Evolutionary conservation across 2,329 filamentous ascomycete species (phyloP).

Genomic region (Xylaria polymorpha): DNA sequence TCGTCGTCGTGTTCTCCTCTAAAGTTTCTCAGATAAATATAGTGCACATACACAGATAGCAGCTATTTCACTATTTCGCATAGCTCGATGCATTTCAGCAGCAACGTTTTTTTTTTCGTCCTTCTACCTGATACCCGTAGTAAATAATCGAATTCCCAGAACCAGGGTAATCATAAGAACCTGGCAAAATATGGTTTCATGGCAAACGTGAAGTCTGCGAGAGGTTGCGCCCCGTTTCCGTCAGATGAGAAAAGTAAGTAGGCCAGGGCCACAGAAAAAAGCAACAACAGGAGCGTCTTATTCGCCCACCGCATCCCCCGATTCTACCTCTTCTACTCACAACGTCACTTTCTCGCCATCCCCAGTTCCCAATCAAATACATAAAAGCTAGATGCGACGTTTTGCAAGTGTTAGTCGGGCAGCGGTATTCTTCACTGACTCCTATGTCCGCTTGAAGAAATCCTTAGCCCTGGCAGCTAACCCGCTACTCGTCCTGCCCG

Average conservation of each 20-base stretch:
- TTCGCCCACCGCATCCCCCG: neutral
- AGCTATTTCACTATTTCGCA: neutral
- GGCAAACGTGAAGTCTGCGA: constrained; percentile 14
- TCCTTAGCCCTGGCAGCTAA: constrained; percentile 60
- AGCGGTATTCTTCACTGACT: constrained; percentile 31
- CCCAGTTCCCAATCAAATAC: neutral
- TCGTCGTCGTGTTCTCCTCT: neutral
- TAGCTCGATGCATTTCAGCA: neutral
- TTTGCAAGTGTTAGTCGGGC: neutral
- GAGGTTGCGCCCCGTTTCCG: neutral
- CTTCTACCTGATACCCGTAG: neutral
- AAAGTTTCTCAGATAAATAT: neutral
- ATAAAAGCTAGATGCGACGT: neutral
- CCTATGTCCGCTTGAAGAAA: constrained; percentile 61
- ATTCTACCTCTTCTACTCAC: neutral
- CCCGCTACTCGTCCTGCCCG: constrained; percentile 28
- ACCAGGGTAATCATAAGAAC: neutral
- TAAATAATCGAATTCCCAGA: constrained; percentile 5
- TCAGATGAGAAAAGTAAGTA: neutral
- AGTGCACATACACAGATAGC: neutral
- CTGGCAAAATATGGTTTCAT: constrained; percentile 12
- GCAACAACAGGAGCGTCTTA: neutral
- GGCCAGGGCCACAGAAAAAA: neutral
- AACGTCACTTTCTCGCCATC: neutral
- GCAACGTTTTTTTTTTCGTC: neutral